phyloP scores from a whole-genome alignment of 257 asterid genomes.

The Vinca minor region DNA sequence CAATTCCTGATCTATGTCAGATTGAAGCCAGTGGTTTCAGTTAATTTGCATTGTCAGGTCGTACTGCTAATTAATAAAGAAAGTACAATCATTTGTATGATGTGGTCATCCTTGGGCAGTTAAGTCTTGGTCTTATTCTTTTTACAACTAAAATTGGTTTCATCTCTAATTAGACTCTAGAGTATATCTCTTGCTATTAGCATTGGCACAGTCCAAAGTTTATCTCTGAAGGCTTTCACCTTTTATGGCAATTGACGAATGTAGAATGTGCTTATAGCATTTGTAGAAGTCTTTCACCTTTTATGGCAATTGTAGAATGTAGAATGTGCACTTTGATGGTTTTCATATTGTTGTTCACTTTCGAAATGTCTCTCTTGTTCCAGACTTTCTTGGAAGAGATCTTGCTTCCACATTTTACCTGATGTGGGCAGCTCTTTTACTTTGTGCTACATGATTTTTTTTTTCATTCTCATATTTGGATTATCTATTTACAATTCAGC shows the following conservation, averaged over 20 bases:
- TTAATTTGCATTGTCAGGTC: neutral
- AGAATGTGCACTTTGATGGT: neutral
- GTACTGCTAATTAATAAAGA: neutral
- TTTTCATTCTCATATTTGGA: neutral
- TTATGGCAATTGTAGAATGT: neutral
- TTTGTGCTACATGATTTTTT: neutral
- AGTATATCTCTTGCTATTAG: neutral
- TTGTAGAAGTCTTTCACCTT: no score
- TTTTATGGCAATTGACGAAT: neutral
- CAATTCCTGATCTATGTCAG: no score
- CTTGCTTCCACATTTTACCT: neutral
- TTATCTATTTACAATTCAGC: neutral
- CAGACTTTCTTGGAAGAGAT: neutral
- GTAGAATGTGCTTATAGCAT: no score
- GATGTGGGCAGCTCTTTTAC: neutral
- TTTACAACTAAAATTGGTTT: neutral
- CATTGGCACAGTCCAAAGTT: neutral
- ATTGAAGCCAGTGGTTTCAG: neutral
- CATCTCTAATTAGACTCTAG: neutral
- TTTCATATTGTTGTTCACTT: neutral
- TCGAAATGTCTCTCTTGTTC: neutral
- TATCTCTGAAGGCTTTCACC: neutral
- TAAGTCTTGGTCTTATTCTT: constrained; percentile 2
- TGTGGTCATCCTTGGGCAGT: neutral
- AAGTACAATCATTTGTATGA: neutral